Evolutionary conservation across 805 yeast species (phyloP), one percentile per base, ranked within the genome.

Genomic region (Hanseniaspora pseudoguilliermondii): DNA sequence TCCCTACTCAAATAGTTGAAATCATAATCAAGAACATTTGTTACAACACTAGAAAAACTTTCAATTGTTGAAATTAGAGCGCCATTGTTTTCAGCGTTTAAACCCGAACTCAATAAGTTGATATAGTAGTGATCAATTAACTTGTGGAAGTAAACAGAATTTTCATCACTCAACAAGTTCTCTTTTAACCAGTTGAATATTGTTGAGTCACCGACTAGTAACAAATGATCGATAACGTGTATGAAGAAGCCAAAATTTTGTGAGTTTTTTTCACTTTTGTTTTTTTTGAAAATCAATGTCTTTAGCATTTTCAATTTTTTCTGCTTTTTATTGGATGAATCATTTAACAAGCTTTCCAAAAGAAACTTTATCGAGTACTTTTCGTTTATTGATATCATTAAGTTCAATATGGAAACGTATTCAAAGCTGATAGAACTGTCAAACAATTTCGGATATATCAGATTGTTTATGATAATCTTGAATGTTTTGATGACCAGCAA

Each of bases 121-220:
- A 34, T 32, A 20, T n/a, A 46, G 58, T 77, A 77, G 57, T 69
- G 76, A 0, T 55, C 53, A 4, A 63, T 42, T n/a, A 79, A 70
- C 5, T 59, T 60, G 0, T 60, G 59, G 13, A 70, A 44, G 2
- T 69, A 59, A 1, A 64, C 64, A 1, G 62, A 62, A 0, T 59
- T 59, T 10, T 58, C 57, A 13, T 55, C 59, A 15, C 50, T 20
- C 2, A 49, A 18, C 9, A 61, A 38, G 4, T 48, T 25, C 36
- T 55, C 21, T 40, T 40, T n/a, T 23, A 59, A 18, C 52, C 57
- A 23, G 53, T 55, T 47, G 47, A 59, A 27, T 16, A 53, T 39
- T 6, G 41, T 16, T 38, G 21, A 15, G 20, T 53, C 47, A 4
- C 40, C 18, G 32, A 34, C 34, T 11, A 46, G 20, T 35, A 53